A percentile compares a stretch with the other conserved stretches of the same genome.
Evolutionary conservation across 345 rosid species (phyloP).

Genomic region (Linum lewisii): DNA sequence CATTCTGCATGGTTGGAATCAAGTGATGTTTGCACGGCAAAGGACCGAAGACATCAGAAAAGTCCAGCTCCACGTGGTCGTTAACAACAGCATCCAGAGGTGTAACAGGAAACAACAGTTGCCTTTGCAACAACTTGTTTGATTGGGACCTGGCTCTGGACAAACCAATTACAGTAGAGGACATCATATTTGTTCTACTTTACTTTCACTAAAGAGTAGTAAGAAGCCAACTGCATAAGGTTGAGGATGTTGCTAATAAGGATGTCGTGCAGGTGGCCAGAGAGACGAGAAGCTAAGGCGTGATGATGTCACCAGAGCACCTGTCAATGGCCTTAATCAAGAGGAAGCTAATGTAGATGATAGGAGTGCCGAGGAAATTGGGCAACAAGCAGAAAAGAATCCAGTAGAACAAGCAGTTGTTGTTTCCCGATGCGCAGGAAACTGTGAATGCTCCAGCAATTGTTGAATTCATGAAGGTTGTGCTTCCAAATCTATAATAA

Average conservation of each 20-base stretch:
- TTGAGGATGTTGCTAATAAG: slow-evolving; percentile 3
- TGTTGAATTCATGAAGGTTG: slow-evolving; percentile 79
- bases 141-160: slow-evolving; percentile 11
- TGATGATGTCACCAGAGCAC: slow-evolving; percentile 14
- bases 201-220: neutral
- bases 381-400: slow-evolving; percentile 66
- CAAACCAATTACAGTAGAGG: slow-evolving; percentile 33
- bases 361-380: slow-evolving; percentile 47
- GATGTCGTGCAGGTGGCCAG: slow-evolving; percentile 20
- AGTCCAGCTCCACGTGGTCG: slow-evolving; percentile 56
- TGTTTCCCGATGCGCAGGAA: slow-evolving; percentile 97
- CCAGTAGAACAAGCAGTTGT: slow-evolving; percentile 67
- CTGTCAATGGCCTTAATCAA: slow-evolving; percentile 43
- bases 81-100: slow-evolving; percentile 31
- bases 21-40: slow-evolving; percentile 30
- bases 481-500: slow-evolving; percentile 42
- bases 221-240: slow-evolving; percentile 21
- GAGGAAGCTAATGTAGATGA: slow-evolving; percentile 36
- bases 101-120: slow-evolving; percentile 26
- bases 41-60: slow-evolving; percentile 70
- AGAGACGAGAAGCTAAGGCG: slow-evolving; percentile 10
- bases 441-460: slow-evolving; percentile 52
- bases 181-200: slow-evolving; percentile 34
- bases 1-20: slow-evolving; percentile 21
- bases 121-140: slow-evolving; percentile 25